Percentiles rank a stretch among this genome's conserved stretches.
Conservation (phyloP, 2,329 filamentous ascomycete genomes). For the Alternaria rosae region DNA sequence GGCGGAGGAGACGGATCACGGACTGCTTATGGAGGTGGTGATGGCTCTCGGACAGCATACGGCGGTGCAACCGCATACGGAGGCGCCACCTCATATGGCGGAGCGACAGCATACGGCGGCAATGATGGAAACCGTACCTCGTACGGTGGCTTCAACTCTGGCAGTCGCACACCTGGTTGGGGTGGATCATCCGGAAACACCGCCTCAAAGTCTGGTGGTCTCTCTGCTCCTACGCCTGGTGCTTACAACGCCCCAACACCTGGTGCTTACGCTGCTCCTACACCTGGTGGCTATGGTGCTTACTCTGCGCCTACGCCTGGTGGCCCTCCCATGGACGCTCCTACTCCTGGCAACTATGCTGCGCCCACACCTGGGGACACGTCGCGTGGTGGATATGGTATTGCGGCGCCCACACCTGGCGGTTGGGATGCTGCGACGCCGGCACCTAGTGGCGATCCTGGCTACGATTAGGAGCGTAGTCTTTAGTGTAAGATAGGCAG, state of each 20-base stretch:
- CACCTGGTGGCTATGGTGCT: slow-evolving; percentile 44
- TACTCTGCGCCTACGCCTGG: slow-evolving; percentile 50
- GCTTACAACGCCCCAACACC: slow-evolving; percentile 48
- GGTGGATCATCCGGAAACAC: slow-evolving; percentile 59
- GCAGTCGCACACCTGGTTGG: slow-evolving; percentile 63
- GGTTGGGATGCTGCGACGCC: slow-evolving; percentile 61
- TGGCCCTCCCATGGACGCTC: slow-evolving; percentile 47
- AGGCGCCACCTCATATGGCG: slow-evolving; percentile 75
- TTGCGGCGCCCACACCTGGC: slow-evolving; percentile 66
- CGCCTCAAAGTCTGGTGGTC: slow-evolving; percentile 36
- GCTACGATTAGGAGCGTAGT: slow-evolving; percentile 27
- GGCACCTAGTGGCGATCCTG: slow-evolving; percentile 36
- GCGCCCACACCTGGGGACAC: slow-evolving; percentile 49
- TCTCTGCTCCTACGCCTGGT: slow-evolving; percentile 43
- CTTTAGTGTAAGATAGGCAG: slow-evolving; percentile 6
- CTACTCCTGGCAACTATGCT: slow-evolving; percentile 50
- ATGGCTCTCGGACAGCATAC: slow-evolving; percentile 54
- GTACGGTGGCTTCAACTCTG: slow-evolving; percentile 59
- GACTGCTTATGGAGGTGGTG: slow-evolving; percentile 49
- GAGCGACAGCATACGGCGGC: slow-evolving; percentile 41
- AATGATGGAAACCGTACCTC: slow-evolving; percentile 51
- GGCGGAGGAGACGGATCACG: slow-evolving; percentile 48
- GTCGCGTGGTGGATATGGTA: slow-evolving; percentile 39
- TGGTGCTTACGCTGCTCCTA: slow-evolving; percentile 47
- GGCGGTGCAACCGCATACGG: slow-evolving; percentile 74